Evolutionary conservation across 768 basidiomycete genomes (phyloP).

Genomic region (Amanita inopinata): DNA sequence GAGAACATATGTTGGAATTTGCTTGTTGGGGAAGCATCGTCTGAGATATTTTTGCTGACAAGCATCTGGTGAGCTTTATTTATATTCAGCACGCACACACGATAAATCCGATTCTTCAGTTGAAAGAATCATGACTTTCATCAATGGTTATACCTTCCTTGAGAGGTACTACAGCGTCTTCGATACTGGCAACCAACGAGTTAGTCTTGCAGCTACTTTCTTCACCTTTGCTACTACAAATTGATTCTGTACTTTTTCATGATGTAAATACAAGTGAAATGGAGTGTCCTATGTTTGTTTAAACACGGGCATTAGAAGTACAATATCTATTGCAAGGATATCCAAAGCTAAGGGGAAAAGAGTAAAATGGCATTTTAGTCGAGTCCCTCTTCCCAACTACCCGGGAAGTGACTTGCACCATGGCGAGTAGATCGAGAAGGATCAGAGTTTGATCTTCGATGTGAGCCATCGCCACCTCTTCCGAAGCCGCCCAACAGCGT

Average conservation of each 20-base stretch:
- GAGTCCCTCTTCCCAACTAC: conserved; percentile 34
- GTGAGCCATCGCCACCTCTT: conserved; percentile 15
- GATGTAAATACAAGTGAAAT: neutral
- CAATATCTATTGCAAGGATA: conserved; percentile 10
- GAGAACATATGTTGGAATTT: no score
- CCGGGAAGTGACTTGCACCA: conserved; percentile 26
- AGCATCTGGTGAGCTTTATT: no score
- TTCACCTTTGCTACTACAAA: conserved; percentile 39
- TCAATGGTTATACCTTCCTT: no score
- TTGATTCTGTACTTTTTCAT: conserved; percentile 15
- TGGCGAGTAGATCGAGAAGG: conserved; percentile 15
- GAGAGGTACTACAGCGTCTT: conserved; percentile 59
- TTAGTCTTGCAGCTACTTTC: conserved; percentile 47
- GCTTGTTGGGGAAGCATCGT: no score
- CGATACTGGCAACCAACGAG: conserved; percentile 46
- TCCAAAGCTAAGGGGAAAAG: conserved; percentile 4
- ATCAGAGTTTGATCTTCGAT: conserved; percentile 26
- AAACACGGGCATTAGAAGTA: conserved; percentile 5
- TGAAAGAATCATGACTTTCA: no score
- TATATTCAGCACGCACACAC: no score
- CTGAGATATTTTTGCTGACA: no score
- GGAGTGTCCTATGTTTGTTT: neutral
- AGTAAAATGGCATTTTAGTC: conserved; percentile 19
- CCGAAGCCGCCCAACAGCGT: conserved; percentile 12
- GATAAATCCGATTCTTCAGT: no score